phyloP scores from a whole-genome alignment of 768 basidiomycete species.

The Rhizopogon vesiculosus region DNA sequence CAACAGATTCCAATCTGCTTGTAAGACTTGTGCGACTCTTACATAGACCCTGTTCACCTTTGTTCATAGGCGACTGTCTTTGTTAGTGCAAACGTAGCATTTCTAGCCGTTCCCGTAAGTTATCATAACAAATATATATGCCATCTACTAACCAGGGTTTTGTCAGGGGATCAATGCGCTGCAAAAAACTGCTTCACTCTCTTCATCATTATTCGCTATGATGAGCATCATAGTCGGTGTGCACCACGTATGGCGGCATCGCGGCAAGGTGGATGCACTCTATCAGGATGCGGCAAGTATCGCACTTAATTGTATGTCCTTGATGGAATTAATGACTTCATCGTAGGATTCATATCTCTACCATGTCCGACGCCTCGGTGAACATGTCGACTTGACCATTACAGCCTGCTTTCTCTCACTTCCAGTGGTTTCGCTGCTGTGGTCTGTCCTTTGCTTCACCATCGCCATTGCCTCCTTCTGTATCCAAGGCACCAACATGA shows the following conservation, averaged over 20 bases:
- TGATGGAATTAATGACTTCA: not conserved
- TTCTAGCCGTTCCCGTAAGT: no score
- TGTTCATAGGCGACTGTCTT: no score
- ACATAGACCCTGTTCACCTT: no score
- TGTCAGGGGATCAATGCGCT: not conserved
- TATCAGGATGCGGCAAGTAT: constrained; percentile 12
- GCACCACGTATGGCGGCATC: constrained; percentile 16
- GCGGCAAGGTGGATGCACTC: constrained; percentile 8
- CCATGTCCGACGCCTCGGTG: constrained; percentile 3
- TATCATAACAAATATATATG: not conserved
- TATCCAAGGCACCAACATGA: constrained; percentile 7
- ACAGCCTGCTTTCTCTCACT: constrained; percentile 19
- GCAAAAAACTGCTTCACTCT: constrained; percentile 11
- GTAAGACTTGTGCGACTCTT: not conserved
- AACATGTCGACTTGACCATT: constrained; percentile 13
- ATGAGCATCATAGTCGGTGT: constrained; percentile 9
- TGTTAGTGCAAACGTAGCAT: no score
- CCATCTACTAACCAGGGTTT: not conserved
- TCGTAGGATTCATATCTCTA: constrained; percentile 13
- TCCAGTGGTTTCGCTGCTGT: constrained; percentile 19
- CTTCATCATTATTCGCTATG: constrained; percentile 13
- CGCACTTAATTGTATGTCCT: not conserved
- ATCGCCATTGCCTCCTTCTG: constrained; percentile 16
- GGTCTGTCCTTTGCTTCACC: constrained; percentile 18
- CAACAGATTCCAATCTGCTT: constrained; percentile 15